Base-by-base conservation (phyloP, 768 basidiomycete genomes). In the Agaricus sinodeliciosus region DNA sequence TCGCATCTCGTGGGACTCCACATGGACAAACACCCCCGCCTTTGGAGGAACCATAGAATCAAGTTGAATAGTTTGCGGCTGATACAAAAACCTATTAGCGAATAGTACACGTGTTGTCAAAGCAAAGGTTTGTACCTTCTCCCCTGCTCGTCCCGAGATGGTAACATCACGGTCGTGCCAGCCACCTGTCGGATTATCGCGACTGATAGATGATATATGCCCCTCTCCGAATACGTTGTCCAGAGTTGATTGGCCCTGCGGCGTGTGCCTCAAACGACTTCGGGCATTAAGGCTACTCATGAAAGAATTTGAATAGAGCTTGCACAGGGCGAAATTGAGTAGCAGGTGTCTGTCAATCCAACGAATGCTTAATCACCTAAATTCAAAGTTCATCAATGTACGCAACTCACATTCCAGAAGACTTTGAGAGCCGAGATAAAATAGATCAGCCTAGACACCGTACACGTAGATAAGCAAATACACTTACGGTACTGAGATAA, bases 401-500 rank as follows among this genome's bases (percentile, higher is more conserved):
- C 16, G 25, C 2, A 3, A 7, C 15, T 48, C 7, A 15, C 15
- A 15, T 11, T 35, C 31, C 11, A 7, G 18, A 36, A 18, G 12
- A 13, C 22, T 22, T 22, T 22, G 22, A 22, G 22, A 22, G 22
- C 22, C 22, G 22, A 22, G 22, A 22, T 22, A 2, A 22, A 22
- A 22, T 22, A 22, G 22, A 22, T 22, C 22, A 22, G 22, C 22
- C 22, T 22, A 22, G 22, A 22, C 22, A n/a, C n/a, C n/a, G n/a
- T n/a, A n/a, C n/a, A 31, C 7, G 22, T 22, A 36, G 26, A 4
- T 5, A 3, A 18, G 11, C 12, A 27, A 16, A 11, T 18, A 4
- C 2, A 53, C 65, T 60, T 42, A 67, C 66, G 40, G 60, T 57
- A n/a, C 50, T 31, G 19, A 71, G 59, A 52, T 62, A 72, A 40